Conservation (phyloP, 1,284 basidiomycete species). For the Ganoderma resinaceum region DNA sequence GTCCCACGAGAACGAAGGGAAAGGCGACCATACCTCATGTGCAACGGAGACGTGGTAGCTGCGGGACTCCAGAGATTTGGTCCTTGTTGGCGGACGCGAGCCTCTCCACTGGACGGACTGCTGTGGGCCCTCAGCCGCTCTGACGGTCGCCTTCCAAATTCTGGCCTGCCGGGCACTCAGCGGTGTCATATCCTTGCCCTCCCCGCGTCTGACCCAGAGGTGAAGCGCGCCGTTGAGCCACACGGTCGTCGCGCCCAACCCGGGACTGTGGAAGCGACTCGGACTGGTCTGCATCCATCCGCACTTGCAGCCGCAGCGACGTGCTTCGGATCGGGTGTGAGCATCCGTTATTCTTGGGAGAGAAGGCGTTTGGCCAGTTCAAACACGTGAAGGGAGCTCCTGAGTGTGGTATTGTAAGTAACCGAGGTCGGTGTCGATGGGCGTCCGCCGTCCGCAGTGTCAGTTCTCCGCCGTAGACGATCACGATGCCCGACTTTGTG, state of each 20-base stretch:
- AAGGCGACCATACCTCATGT: conserved; percentile 25
- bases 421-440: conserved; percentile 39
- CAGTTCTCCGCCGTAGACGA: conserved; percentile 50
- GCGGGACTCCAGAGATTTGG: conserved; percentile 34
- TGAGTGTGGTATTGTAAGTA: conserved; percentile 18
- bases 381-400: conserved; percentile 39
- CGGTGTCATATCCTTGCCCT: conserved; percentile 46
- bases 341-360: conserved; percentile 25
- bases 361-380: conserved; percentile 25
- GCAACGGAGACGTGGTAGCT: conserved; percentile 41
- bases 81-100: conserved; percentile 35
- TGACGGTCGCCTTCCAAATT: conserved; percentile 37
- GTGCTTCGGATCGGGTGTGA: conserved; percentile 19
- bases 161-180: conserved; percentile 40
- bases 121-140: conserved; percentile 13
- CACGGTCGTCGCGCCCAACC: conserved; percentile 47
- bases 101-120: conserved; percentile 34
- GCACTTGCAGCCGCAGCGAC: no score
- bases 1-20: not conserved
- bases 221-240: conserved; percentile 40
- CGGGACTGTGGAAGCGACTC: conserved; percentile 36
- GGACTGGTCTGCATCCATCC: not conserved
- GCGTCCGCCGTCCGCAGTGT: conserved; percentile 47
- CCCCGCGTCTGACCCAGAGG: conserved; percentile 53
- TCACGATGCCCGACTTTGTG: conserved; percentile 34